phyloP scores from a whole-genome alignment of 441 rosid genomes.

The Erodium moschatum region DNA sequence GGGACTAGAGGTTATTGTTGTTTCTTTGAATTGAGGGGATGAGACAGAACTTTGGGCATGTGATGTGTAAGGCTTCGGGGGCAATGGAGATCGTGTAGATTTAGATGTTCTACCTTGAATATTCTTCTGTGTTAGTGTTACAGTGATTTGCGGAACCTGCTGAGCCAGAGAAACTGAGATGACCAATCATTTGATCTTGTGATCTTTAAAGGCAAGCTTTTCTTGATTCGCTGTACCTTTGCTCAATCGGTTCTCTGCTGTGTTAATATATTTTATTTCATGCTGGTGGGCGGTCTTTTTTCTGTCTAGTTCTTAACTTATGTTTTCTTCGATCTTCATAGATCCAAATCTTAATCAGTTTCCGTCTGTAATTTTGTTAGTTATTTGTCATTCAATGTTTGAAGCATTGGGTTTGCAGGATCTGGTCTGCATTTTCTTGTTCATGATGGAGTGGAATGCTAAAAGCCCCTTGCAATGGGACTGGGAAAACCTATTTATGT shows the following conservation, averaged over 20 bases:
- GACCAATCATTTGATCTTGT: constrained; percentile 15
- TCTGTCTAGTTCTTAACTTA: not conserved
- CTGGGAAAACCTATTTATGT: constrained; percentile 55
- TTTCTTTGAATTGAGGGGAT: constrained; percentile 2
- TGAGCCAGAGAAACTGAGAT: constrained; percentile 19
- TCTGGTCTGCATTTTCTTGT: constrained; percentile 25
- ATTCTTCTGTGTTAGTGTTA: not conserved
- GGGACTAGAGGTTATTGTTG: not conserved
- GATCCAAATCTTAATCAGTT: constrained; percentile 5
- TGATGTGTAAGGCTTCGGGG: not conserved
- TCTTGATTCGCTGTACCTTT: not conserved
- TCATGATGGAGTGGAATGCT: constrained; percentile 68
- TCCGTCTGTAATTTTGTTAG: not conserved
- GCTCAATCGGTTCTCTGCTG: constrained; percentile 9
- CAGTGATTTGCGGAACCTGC: not conserved
- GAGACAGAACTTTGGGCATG: constrained; percentile 3
- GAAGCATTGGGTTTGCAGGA: constrained; percentile 27
- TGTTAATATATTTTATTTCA: not conserved
- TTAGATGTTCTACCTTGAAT: not conserved
- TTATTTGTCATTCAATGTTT: not conserved
- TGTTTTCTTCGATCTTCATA: constrained; percentile 12
- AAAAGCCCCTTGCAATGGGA: constrained; percentile 63
- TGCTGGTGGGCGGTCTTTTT: constrained; percentile 2
- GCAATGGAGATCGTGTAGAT: not conserved
- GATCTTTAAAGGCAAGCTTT: constrained; percentile 23